phyloP scores from a whole-genome alignment of 495 filamentous ascomycete species.

The Xylaria flabelliformis region DNA sequence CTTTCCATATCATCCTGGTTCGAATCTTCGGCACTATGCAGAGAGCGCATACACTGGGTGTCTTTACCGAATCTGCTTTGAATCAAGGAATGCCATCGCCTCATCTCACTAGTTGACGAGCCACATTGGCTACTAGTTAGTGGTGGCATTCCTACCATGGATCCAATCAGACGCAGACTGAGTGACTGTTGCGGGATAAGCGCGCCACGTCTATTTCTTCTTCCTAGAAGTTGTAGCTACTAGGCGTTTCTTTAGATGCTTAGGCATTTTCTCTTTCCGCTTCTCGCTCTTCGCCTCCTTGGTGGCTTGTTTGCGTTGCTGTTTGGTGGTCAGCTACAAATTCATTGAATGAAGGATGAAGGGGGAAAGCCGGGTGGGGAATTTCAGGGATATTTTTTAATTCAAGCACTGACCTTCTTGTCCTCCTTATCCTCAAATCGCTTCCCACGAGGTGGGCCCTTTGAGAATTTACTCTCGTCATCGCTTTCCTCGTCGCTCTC shows the following conservation, averaged over 20 bases:
- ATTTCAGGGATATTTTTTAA: conserved; percentile 12
- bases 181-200: not conserved
- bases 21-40: not conserved
- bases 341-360: not conserved
- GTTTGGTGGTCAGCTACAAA: conserved; percentile 31
- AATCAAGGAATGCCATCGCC: not conserved
- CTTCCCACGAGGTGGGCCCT: conserved; percentile 81
- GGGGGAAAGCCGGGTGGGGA: not conserved
- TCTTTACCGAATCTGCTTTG: not conserved
- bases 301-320: conserved; percentile 84
- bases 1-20: not conserved
- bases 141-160: not conserved
- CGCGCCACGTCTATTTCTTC: conserved; percentile 32
- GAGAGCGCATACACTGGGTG: too few species aligned
- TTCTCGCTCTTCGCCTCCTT: conserved; percentile 95
- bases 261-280: conserved; percentile 93
- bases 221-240: conserved; percentile 52
- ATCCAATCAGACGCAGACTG: not conserved
- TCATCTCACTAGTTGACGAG: too few species aligned
- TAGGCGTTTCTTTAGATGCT: conserved; percentile 86
- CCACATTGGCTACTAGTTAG: not conserved
- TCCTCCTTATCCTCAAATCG: conserved; percentile 87
- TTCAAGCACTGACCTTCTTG: conserved; percentile 66
- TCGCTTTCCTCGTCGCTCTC: conserved; percentile 57
- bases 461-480: conserved; percentile 61